A percentile compares a stretch with the other conserved stretches of the same genome.
phyloP scores from a whole-genome alignment of 805 yeast genomes.

The Cyberlindnera amylophila region DNA sequence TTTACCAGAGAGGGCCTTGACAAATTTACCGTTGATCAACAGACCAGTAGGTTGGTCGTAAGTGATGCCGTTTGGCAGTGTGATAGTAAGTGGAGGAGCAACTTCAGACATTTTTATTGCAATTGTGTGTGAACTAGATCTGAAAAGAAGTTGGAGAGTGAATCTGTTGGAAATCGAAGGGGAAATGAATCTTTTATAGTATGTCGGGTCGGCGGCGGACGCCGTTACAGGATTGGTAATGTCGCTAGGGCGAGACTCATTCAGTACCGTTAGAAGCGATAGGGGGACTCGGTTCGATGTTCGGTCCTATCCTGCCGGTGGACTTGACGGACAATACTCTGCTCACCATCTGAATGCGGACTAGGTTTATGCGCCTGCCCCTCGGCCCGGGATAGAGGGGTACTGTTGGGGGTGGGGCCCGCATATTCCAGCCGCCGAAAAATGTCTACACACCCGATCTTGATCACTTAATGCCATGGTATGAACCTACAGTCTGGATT shows the following conservation, averaged over 20 bases:
- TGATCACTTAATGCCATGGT: no score
- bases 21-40: conserved; percentile 63
- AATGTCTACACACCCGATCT: neutral
- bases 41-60: conserved; percentile 61
- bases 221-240: neutral
- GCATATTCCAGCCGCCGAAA: neutral
- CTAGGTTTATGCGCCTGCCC: conserved; percentile 3
- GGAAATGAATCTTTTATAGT: neutral
- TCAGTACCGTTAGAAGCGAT: neutral
- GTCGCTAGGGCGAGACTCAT: conserved; percentile 5
- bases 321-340: no score
- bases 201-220: neutral
- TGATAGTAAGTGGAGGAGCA: conserved; percentile 27
- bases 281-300: neutral
- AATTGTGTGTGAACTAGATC: neutral
- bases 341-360: neutral
- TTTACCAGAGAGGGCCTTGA: conserved; percentile 48
- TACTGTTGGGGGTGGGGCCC: conserved; percentile 14
- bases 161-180: neutral
- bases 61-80: conserved; percentile 53
- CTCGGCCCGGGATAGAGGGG: conserved; percentile 14
- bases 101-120: conserved; percentile 15
- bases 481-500: no score
- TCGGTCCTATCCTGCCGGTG: no score
- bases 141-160: neutral